Evolutionary conservation across 495 filamentous ascomycete species (phyloP), one percentile per base, ranked within the genome.

Genomic region (Thozetella sp.): DNA sequence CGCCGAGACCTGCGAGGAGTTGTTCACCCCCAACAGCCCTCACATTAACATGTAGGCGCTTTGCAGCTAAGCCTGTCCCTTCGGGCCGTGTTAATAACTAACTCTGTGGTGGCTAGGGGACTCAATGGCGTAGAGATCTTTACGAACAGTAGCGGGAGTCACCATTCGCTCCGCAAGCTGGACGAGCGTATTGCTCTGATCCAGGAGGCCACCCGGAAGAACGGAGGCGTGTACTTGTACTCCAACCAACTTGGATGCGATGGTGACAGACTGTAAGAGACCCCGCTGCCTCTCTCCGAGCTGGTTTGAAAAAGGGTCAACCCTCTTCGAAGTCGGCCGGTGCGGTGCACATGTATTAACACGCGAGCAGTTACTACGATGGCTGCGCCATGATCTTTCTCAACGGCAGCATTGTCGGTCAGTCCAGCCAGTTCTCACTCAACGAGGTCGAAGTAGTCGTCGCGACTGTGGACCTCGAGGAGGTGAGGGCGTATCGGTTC

Each of bases 371-470:
- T 22, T 72, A 71, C 50, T 74, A 68, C 45, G 90, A 93, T 59
- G 91, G 90, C n/a, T 92, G 83, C 58, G 83, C 88, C 20, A 87
- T 93, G 83, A 90, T 95, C 59, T 78, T 93, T 3, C 76, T 88
- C 50, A 93, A 93, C 57, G 91, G 90, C 26, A 75, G 87, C 17
- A 77, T 90, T 48, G 80, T 93, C 4, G 91, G 84, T 2, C 89
- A 90, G 72, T 86, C 83, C 24, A 83, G 83, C 2, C 90, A 92
- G 67, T 96, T 93, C 72, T 86, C 80, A 6, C 72, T 97, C 17
- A 83, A 86, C 24, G 92, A 95, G 59, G 90, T 95, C n/a, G 92
- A 96, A 66, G 90, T 96, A 13, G 74, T 91, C 30, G 91, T 87
- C 2, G 92, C 93, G 9, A 92, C 89, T 2, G 80, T 93, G 2